Conservation (phyloP, 2,329 filamentous ascomycete species). For the Phoma sp. region DNA sequence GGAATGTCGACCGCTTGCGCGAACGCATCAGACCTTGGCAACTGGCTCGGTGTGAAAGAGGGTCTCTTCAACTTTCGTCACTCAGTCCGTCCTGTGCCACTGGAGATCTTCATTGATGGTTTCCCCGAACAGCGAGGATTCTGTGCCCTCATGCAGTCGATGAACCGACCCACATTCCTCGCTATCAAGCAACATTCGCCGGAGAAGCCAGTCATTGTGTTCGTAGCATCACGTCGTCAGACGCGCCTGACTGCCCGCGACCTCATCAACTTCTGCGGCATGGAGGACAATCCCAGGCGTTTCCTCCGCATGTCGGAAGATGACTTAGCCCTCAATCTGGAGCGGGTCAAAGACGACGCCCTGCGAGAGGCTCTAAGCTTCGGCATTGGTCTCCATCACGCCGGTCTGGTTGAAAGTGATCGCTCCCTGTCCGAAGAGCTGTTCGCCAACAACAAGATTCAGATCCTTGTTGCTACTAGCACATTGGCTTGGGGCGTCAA, state of each 20-base stretch:
- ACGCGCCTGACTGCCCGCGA: conserved; percentile 95
- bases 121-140: conserved; percentile 96
- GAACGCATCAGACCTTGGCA: conserved; percentile 90
- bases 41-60: conserved; percentile 97
- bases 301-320: conserved; percentile 96
- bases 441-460: conserved; percentile 97
- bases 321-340: conserved; percentile 85
- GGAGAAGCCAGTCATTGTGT: conserved; percentile 96
- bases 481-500: conserved; percentile 99
- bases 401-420: conserved; percentile 93
- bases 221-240: conserved; percentile 93
- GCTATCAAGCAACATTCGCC: conserved; percentile 97
- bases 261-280: conserved; percentile 94
- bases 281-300: conserved; percentile 95
- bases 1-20: conserved; percentile 99
- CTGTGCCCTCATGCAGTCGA: conserved; percentile 97
- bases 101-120: conserved; percentile 97
- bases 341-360: conserved; percentile 89
- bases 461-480: conserved; percentile 93
- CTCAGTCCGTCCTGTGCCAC: conserved; percentile 91
- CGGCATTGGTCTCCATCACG: conserved; percentile 95
- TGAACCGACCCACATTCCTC: conserved; percentile 96
- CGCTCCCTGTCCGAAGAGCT: conserved; percentile 90
- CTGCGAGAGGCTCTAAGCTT: conserved; percentile 94
- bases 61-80: conserved; percentile 96